Evolutionary conservation across 2,329 filamentous ascomycete genomes (phyloP), one percentile per base, ranked within the genome.

Genomic region (Stachybotrys chartarum): DNA sequence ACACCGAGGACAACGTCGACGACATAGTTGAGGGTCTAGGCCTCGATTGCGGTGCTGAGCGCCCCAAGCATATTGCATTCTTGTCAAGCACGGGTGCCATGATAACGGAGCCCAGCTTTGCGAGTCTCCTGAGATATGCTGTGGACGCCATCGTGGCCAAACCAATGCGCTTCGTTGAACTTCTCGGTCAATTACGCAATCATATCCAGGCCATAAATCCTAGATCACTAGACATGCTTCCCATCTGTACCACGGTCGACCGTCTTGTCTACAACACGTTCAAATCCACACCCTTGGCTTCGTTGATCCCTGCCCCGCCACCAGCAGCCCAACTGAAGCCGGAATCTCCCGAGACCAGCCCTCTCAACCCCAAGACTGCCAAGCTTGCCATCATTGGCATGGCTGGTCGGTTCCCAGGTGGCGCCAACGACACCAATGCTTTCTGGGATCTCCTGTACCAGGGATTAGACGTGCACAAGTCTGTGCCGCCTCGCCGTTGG

Each of bases 361-460:
- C 35, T 7, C 35, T 12, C 12, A 39, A 39, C 35, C 35, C 35
- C 35, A 39, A 39, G 35, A 39, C 35, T 12, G 35, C 35, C 6
- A 90, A 90, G 71, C 81, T 94, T 61, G 90, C 90, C 56, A 91
- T 95, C 60, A 87, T 94, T 50, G 90, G 90, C 57, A 71, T 67
- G 60, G 70, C 69, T 7, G 74, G 74, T 51, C 68, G 74, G 2
- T 72, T 74, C 49, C 72, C 74, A 5, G 72, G 70, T 8, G 65
- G 61, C 24, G 68, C 68, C 1, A 69, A 60, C 5, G 65, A 68
- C 31, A 52, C 35, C 53, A 68, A 72, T 31, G 66, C 68, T 57
- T 62, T 74, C 70, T 89, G 86, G 85, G 79, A 87, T 46, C 72
- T 90, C 6, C 75, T 90, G 14, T 77, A 82, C 63, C 79, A 83